Evolutionary conservation across 2,329 filamentous ascomycete genomes (phyloP), one percentile per base, ranked within the genome.

Genomic region (Periglandula ipomoeae): DNA sequence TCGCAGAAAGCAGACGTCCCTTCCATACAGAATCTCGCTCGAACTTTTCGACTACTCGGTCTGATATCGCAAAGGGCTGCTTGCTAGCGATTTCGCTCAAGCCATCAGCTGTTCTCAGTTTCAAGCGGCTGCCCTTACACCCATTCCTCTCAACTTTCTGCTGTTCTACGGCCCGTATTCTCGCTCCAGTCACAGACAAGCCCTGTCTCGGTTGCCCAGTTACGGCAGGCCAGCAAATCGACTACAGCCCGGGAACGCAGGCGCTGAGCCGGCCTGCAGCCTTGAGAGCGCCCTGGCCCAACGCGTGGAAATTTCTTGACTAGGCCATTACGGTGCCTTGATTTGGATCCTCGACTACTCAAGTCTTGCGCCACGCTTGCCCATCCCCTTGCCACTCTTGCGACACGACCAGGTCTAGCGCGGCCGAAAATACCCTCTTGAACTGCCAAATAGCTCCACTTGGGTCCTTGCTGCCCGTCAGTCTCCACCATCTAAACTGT

Each of bases 371-470:
- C 47, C 47, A 42, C 23, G 37, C 34, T 40, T 44, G 24, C 7
- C 24, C 22, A 19, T 37, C 35, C 47, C 45, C 47, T 48, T 50
- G 50, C 44, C 49, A 49, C 46, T 49, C 44, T 45, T 50, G 49
- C 38, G 41, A 48, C 51, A 37, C 38, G 47, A n/a, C 34, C 50
- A 44, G 40, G 32, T 9, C 46, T 44, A 49, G 43, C 39, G 44
- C 40, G 32, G 44, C 44, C 44, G 24, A 26, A 47, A 41, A 40
- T 44, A 37, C 37, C 41, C 37, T 53, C 48, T 24, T 46, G 44
- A 47, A 42, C 32, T 32, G 52, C 47, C 44, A 41, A 43, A 27
- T n/a, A 44, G 37, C 27, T 49, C 47, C 44, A 46, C 43, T 39
- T 23, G 30, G 47, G 44, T 44, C 39, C 19, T 45, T 44, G 30